Conservation (phyloP, 805 yeast genomes). For the Cyberlindnera suaveolens region DNA sequence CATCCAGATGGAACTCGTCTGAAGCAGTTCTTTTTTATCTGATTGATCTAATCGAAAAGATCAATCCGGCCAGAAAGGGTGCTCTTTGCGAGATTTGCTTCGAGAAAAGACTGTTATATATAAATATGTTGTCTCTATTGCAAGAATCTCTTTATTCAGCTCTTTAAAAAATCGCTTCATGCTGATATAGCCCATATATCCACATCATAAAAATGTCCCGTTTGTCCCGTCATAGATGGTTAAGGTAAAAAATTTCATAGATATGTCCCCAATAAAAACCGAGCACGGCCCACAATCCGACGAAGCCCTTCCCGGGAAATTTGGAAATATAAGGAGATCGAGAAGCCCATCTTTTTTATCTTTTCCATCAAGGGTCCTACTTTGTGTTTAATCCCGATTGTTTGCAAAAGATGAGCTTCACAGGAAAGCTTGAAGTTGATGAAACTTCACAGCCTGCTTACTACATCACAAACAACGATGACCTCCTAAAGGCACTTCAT, state of each 20-base stretch:
- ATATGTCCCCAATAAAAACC: constrained; percentile 1
- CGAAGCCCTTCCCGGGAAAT: background rate
- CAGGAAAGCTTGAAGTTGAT: no score
- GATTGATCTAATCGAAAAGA: constrained; percentile 7
- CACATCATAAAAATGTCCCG: background rate
- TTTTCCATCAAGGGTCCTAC: constrained; percentile 8
- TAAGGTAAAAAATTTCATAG: constrained; percentile 18
- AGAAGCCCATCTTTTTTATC: constrained; percentile 3
- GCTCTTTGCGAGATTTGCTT: no score
- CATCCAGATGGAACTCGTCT: no score
- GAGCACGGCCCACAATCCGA: background rate
- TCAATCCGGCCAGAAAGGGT: background rate
- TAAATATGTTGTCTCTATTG: no score
- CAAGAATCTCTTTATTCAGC: no score
- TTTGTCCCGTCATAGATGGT: constrained; percentile 15
- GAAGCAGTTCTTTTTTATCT: constrained; percentile 1
- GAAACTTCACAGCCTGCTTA: background rate
- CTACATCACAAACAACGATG: constrained; percentile 18
- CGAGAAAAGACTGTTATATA: no score
- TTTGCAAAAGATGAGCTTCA: no score
- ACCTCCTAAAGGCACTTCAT: constrained; percentile 19
- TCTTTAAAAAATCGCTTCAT: no score
- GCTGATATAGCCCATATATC: no score
- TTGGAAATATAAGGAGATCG: background rate
- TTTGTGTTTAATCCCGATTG: no score